Evolutionary conservation across 306 rosid species (phyloP).

Genomic region (Lathyrus sativus): DNA sequence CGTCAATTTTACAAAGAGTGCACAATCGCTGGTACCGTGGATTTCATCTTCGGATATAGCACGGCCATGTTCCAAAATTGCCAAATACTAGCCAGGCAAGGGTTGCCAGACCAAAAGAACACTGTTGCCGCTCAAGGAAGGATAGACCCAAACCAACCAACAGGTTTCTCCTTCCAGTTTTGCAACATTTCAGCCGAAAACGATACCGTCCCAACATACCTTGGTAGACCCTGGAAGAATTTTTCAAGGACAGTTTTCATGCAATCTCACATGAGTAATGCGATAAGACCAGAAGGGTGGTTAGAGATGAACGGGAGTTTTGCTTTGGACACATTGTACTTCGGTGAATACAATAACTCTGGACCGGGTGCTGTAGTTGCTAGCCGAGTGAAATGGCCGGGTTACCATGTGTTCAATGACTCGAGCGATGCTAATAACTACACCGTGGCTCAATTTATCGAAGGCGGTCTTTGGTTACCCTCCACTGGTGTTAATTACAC

Average conservation of each 20-base stretch:
- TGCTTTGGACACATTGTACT: conserved; percentile 61
- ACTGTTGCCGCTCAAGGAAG: conserved; percentile 85
- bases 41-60: conserved; percentile 82
- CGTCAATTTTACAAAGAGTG: conserved; percentile 88
- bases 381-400: conserved; percentile 69
- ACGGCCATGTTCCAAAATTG: conserved; percentile 72
- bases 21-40: conserved; percentile 73
- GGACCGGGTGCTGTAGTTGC: conserved; percentile 60
- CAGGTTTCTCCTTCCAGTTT: conserved; percentile 82
- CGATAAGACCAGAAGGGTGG: conserved; percentile 74
- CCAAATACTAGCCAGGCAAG: conserved; percentile 50
- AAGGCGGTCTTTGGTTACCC: conserved; percentile 81
- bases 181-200: conserved; percentile 70
- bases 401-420: conserved; percentile 56
- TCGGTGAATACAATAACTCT: conserved; percentile 68
- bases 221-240: conserved; percentile 86
- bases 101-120: conserved; percentile 71
- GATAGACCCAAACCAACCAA: conserved; percentile 63
- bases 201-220: conserved; percentile 52
- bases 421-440: conserved; percentile 48
- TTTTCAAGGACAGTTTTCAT: conserved; percentile 68
- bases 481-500: conserved; percentile 68
- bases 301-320: conserved; percentile 63
- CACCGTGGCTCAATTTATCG: conserved; percentile 65
- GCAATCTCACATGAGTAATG: conserved; percentile 54